A percentile compares a stretch with the other conserved stretches of the same genome.
Conservation (phyloP, 306 rosid species). For the Quercus dentata region DNA sequence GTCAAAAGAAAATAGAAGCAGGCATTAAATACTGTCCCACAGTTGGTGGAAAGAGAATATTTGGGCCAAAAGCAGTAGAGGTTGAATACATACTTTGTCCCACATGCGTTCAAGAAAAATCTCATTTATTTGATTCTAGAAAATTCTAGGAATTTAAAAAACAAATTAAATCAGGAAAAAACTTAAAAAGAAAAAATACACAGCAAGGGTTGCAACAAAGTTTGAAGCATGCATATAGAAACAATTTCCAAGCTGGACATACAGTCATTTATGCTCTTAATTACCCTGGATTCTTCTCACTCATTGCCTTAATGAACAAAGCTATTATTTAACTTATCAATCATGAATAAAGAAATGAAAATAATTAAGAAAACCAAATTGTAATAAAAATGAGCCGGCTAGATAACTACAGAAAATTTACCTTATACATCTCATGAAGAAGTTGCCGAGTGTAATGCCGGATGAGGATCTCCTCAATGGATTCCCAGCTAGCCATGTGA, state of each 20-base stretch:
- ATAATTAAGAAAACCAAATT: background rate
- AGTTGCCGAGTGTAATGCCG: constrained; percentile 90
- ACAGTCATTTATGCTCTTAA: background rate
- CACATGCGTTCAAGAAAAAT: background rate
- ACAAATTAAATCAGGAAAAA: background rate
- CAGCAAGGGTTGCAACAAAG: background rate
- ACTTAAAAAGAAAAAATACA: background rate
- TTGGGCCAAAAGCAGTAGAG: background rate
- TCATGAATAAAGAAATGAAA: background rate
- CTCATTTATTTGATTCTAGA: background rate
- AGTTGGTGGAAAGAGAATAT: background rate
- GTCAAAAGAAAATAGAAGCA: background rate
- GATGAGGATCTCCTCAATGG: constrained; percentile 68
- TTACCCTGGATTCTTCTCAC: background rate
- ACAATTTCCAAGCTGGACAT: background rate
- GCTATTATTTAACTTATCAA: background rate
- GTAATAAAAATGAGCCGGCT: background rate
- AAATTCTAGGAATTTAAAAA: background rate
- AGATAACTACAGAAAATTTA: constrained; percentile 16
- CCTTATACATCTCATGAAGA: constrained; percentile 95
- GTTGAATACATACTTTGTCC: background rate
- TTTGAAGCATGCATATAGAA: background rate
- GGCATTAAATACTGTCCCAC: background rate
- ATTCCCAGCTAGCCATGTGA: constrained; percentile 91
- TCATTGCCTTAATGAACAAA: background rate